A percentile compares a stretch with the other conserved stretches of the same genome.
These are phyloP conservation scores for Penicillium coffeae DNA, from an alignment of 495 filamentous ascomycete genomes.

Conservation along the genomic window DNA sequence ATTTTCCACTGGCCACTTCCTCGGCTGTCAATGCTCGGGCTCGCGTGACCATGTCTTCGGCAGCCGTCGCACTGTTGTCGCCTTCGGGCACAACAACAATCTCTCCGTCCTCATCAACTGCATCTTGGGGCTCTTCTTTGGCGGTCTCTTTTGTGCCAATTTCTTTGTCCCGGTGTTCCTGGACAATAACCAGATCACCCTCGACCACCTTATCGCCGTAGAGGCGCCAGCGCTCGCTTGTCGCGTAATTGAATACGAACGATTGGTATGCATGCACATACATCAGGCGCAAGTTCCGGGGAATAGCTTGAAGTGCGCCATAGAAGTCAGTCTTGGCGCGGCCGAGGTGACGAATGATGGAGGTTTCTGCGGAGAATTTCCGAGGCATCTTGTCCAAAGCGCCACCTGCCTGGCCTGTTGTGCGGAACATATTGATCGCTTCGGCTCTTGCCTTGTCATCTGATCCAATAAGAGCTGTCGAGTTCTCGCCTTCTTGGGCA, in stretches of 20 bases:
- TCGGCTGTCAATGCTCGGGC: conserved; percentile 71
- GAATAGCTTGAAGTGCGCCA: conserved; percentile 73
- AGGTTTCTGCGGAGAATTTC: conserved; percentile 73
- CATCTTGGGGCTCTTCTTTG: conserved; percentile 6
- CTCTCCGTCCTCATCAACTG: conserved; percentile 67
- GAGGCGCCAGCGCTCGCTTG: conserved; percentile 69
- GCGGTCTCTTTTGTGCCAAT: conserved; percentile 7
- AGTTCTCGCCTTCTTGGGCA: conserved; percentile 34
- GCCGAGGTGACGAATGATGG: conserved; percentile 71
- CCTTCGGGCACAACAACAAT: conserved; percentile 56
- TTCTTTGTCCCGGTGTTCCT: conserved; percentile 49
- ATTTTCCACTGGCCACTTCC: conserved; percentile 76
- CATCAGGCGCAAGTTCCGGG: conserved; percentile 78
- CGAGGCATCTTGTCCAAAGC: conserved; percentile 69
- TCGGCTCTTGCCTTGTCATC: conserved; percentile 76
- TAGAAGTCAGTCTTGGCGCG: conserved; percentile 58
- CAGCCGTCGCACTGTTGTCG: conserved; percentile 50
- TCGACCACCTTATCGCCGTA: conserved; percentile 69
- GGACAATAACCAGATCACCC: conserved; percentile 79
- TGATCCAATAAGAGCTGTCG: conserved; percentile 44
- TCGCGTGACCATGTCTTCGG: conserved; percentile 62
- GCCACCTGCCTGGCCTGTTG: conserved; percentile 46
- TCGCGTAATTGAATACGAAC: conserved; percentile 85
- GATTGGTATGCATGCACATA: conserved; percentile 97
- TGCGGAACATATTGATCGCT: conserved; percentile 68